Evolutionary conservation across 148 eudicot species (phyloP).

Genomic region (Chenopodium quinoa): DNA sequence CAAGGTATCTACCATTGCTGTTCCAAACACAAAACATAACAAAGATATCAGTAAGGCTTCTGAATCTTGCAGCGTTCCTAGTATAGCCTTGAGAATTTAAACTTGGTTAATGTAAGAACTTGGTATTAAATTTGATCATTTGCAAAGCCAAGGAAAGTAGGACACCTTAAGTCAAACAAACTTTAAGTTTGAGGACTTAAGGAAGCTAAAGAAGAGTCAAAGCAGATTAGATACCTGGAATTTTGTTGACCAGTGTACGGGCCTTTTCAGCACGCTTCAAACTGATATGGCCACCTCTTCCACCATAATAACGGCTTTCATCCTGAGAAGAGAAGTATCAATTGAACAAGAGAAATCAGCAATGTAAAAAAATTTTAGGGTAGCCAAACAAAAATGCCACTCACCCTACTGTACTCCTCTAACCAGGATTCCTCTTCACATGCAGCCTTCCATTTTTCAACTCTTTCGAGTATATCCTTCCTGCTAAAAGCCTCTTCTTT

Average conservation of each 20-base stretch:
- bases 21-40: conserved; percentile 22
- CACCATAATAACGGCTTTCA: conserved; percentile 78
- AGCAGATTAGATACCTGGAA: conserved; percentile 55
- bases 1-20: conserved; percentile 76
- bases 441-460: conserved; percentile 85
- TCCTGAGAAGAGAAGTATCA: conserved; percentile 40
- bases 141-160: background rate
- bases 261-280: conserved; percentile 91
- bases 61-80: background rate
- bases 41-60: background rate
- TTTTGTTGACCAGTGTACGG: conserved; percentile 58
- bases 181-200: background rate
- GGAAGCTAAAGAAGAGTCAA: background rate
- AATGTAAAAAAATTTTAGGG: background rate
- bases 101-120: background rate
- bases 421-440: conserved; percentile 91
- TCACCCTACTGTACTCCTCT: conserved; percentile 80
- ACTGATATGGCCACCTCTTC: conserved; percentile 78
- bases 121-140: background rate
- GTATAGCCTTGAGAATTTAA: background rate
- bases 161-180: background rate
- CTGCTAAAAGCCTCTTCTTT: conserved; percentile 84
- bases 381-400: background rate
- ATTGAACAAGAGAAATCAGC: background rate
- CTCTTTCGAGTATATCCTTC: conserved; percentile 78